Conservation (phyloP, 768 basidiomycete genomes). For the Agrocybe praecox region DNA sequence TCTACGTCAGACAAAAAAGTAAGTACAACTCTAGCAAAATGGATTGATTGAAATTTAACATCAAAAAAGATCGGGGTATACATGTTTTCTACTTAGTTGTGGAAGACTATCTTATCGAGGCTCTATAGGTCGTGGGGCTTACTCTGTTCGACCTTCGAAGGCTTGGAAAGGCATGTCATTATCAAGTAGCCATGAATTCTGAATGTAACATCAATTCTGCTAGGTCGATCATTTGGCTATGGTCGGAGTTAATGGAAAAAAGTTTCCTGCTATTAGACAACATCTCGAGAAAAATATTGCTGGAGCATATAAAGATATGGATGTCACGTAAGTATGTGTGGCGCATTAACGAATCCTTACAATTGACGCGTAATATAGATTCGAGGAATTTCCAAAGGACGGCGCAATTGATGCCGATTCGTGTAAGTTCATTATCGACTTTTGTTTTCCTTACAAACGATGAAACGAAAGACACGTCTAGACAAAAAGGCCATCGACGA, state of each 20-base stretch:
- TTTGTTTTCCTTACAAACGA: neutral
- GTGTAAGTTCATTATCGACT: slow-evolving; percentile 58
- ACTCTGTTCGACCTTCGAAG: slow-evolving; percentile 90
- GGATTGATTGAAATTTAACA: too few species aligned
- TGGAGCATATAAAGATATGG: slow-evolving; percentile 85
- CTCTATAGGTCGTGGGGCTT: slow-evolving; percentile 76
- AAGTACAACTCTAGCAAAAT: slow-evolving; percentile 16
- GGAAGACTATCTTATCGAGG: neutral
- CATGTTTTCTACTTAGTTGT: slow-evolving; percentile 5
- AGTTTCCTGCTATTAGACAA: slow-evolving; percentile 83
- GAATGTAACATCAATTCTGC: slow-evolving; percentile 16
- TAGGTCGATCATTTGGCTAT: slow-evolving; percentile 77
- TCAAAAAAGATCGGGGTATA: slow-evolving; percentile 77
- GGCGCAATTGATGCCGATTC: slow-evolving; percentile 74
- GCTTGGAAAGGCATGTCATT: slow-evolving; percentile 62
- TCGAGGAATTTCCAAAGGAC: slow-evolving; percentile 78
- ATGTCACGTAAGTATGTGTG: slow-evolving; percentile 60
- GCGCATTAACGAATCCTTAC: neutral
- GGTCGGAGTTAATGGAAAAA: slow-evolving; percentile 88
- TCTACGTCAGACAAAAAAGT: slow-evolving; percentile 96
- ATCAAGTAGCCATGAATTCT: neutral
- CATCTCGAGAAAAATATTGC: slow-evolving; percentile 86
- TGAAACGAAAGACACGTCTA: slow-evolving; percentile 27
- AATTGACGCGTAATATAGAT: slow-evolving; percentile 43
- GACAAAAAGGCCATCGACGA: slow-evolving; percentile 83